Conservation (phyloP, 2,329 filamentous ascomycete species). For the Bimuria novae-zelandiae region DNA sequence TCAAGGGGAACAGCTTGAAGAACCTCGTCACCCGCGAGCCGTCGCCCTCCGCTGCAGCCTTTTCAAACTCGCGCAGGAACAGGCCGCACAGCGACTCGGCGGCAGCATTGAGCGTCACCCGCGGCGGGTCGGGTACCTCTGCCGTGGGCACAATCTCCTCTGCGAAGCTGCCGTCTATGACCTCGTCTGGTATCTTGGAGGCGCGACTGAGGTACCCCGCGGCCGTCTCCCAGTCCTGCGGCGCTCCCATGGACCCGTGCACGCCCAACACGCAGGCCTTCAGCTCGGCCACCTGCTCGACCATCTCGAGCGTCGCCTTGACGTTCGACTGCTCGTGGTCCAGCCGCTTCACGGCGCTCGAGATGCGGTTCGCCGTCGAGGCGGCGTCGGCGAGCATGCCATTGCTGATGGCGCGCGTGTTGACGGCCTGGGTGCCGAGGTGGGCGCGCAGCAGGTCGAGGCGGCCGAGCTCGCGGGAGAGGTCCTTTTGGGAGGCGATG, state of each 20-base stretch:
- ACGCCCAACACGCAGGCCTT: conserved; percentile 96
- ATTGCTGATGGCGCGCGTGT: conserved; percentile 81
- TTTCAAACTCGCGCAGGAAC: conserved; percentile 94
- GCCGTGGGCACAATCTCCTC: conserved; percentile 92
- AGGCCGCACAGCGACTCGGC: conserved; percentile 87
- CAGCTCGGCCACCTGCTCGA: conserved; percentile 94
- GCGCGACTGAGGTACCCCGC: conserved; percentile 87
- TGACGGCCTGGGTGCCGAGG: conserved; percentile 83
- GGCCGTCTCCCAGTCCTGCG: conserved; percentile 98
- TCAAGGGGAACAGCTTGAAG: conserved; percentile 96
- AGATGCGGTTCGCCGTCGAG: conserved; percentile 82
- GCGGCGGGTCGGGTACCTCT: conserved; percentile 90
- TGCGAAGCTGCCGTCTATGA: conserved; percentile 84
- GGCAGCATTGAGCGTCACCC: conserved; percentile 82
- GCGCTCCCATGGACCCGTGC: conserved; percentile 93
- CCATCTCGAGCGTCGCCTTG: conserved; percentile 85
- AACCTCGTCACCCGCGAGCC: conserved; percentile 90
- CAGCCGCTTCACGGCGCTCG: conserved; percentile 81
- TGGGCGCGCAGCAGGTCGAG: conserved; percentile 88
- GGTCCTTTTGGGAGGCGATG: conserved; percentile 80
- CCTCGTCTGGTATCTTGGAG: conserved; percentile 76
- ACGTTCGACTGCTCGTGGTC: conserved; percentile 92
- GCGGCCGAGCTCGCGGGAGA: conserved; percentile 83
- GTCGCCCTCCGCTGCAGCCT: conserved; percentile 83
- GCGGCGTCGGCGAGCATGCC: conserved; percentile 88